Percentiles rank a stretch among this genome's conserved stretches.
Conservation (phyloP, 352 stramenopile species). For the Ophiocytium majus region DNA sequence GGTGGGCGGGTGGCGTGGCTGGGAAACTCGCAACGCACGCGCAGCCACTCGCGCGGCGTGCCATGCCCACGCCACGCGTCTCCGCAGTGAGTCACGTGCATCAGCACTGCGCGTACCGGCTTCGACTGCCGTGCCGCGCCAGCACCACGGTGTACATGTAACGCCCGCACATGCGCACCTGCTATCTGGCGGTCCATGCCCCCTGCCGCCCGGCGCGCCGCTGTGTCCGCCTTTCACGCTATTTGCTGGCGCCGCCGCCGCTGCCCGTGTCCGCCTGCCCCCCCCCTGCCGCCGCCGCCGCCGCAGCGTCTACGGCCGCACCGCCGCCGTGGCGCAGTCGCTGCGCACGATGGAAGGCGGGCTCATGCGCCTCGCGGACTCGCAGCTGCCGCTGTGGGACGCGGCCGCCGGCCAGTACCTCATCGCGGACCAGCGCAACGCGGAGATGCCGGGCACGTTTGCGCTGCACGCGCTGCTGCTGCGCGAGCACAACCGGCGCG, state of each 20-base stretch:
- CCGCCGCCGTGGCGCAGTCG: not conserved
- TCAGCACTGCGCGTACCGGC: too few species aligned
- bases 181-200: too few species aligned
- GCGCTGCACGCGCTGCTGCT: constrained; percentile 43
- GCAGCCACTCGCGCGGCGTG: too few species aligned
- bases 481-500: constrained; percentile 48
- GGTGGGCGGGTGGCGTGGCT: too few species aligned
- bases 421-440: constrained; percentile 43
- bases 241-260: not conserved
- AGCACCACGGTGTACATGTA: too few species aligned
- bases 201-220: not conserved
- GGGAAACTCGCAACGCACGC: too few species aligned
- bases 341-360: not conserved
- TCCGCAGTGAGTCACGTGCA: too few species aligned
- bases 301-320: constrained; percentile 17
- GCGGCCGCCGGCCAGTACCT: not conserved
- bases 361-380: not conserved
- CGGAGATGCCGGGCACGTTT: constrained; percentile 39
- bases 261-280: not conserved
- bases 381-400: not conserved
- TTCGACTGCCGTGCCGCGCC: too few species aligned
- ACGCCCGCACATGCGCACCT: too few species aligned
- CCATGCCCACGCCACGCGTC: too few species aligned
- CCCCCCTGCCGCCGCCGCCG: not conserved
- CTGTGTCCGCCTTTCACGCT: not conserved